Base-by-base conservation (phyloP, 2,329 filamentous ascomycete genomes). In the Dactylellina drechsleri region DNA sequence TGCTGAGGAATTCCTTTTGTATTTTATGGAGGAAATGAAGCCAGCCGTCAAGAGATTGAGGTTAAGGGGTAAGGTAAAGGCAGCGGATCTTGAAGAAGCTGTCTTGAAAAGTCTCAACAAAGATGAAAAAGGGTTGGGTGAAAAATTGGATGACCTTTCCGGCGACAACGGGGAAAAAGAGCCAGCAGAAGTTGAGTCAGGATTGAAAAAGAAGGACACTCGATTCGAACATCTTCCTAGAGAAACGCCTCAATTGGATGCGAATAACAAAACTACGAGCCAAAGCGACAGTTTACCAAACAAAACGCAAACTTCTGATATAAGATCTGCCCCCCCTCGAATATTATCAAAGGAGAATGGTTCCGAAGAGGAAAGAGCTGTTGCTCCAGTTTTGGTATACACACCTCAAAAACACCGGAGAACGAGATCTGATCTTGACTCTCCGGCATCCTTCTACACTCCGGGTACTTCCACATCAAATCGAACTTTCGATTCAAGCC, bases 1-100 rank as follows among this genome's bases (percentile, higher is more conserved):
- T 0, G 64, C 71, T 7, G 45, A 68, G 3, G 64, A 75, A 8
- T 64, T 64, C 15, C 31, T 75, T 10, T 15, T 40, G 12, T 68
- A 68, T 23, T 66, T 62, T 28, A 15, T 57, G 8, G 40, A 5
- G n/a, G 66, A 59, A 15, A 68, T 75, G 64, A 67, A 62, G 28
- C 71, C 71, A n/a, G 15, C 53, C 40, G 61, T 75, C 16, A 75
- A 75, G 31, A 31, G 26, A 40, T 15, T 75, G 1, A 67, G 64
- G 28, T 13, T 50, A 23, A 59, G 57, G 16, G 58, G 53, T 4
- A 74, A 67, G 49, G 4, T 65, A 26, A 4, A 36, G 6, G 16
- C 41, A 5, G 43, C 36, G 10, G 43, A 75, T 16, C 49, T 75
- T 18, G 64, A 75, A 28, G 26, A 59, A 18, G 58, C 58, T 1